A percentile compares a stretch with the other conserved stretches of the same genome.
Conservation (phyloP, 2,329 filamentous ascomycete species). For the Akanthomyces muscarius region DNA sequence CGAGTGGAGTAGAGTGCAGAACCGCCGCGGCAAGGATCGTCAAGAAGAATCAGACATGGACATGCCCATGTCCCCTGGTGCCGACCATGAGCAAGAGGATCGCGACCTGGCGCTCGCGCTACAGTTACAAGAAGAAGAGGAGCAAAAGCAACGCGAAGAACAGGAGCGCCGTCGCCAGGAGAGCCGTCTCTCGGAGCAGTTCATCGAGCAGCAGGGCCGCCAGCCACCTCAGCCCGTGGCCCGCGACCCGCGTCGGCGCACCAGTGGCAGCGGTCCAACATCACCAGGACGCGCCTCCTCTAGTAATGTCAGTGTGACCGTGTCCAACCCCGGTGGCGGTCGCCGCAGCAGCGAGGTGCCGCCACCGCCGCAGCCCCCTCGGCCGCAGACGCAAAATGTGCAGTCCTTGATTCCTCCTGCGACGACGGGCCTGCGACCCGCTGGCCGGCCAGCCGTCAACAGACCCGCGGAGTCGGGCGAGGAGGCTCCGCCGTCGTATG, state of each 20-base stretch:
- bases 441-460: slow-evolving; percentile 9
- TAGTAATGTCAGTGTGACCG: slow-evolving; percentile 20
- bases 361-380: slow-evolving; percentile 16
- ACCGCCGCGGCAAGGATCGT: slow-evolving; percentile 27
- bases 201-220: slow-evolving; percentile 60
- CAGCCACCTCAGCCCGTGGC: slow-evolving; percentile 20
- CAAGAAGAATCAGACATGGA: slow-evolving; percentile 18
- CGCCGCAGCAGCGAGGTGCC: slow-evolving; percentile 10
- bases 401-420: slow-evolving; percentile 43
- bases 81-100: slow-evolving; percentile 67
- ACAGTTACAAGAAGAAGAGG: slow-evolving; percentile 92
- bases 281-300: slow-evolving; percentile 24
- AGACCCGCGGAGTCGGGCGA: slow-evolving; percentile 35
- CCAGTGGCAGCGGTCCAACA: slow-evolving; percentile 43
- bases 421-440: neutral
- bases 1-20: slow-evolving; percentile 55
- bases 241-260: slow-evolving; percentile 16
- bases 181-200: slow-evolving; percentile 64
- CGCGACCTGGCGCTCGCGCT: slow-evolving; percentile 83
- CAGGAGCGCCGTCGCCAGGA: slow-evolving; percentile 62
- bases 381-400: slow-evolving; percentile 33
- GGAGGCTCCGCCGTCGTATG: slow-evolving; percentile 55
- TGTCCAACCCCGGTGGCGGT: neutral
- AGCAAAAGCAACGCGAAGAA: slow-evolving; percentile 67
- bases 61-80: slow-evolving; percentile 31